Base-by-base conservation (phyloP, 2,329 filamentous ascomycete species). In the Alternaria rosae region DNA sequence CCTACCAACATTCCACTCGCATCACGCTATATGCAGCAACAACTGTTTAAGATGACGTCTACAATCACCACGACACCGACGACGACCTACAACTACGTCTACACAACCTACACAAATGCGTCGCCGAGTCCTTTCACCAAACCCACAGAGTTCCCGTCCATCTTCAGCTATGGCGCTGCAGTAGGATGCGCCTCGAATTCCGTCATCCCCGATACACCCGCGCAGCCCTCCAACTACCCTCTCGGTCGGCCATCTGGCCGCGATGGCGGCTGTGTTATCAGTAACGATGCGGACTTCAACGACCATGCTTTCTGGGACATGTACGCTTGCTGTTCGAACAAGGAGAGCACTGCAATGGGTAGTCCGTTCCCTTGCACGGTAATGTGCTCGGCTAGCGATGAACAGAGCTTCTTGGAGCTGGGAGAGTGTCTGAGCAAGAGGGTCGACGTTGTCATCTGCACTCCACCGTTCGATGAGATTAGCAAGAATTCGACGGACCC, bases 241-340 rank as follows among this genome's bases (percentile, higher is more conserved):
- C 15, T 62, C 28, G 54, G 53, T n/a, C 47, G 52, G 15, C 64
- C 64, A 3, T 4, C 12, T 0, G 62, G 58, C 50, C 23, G 48
- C 30, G 12, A 53, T 32, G 59, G 56, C 25, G 64, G 60, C 23
- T 70, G 68, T 38, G 64, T 59, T 4, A 72, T 70, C 54, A 70
- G 67, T 56, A 72, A 70, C 21, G 68, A 62, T 12, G 63, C 53
- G 6, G 62, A 59, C 10, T 35, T 70, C 62, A 72, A 70, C 38
- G 54, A 64, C n/a, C 66, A 72, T 20, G 64, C 68, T 11, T 72
- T 72, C 59, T 72, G 68, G 68, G 68, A 72, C 44, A 43, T 70
- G 35, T 70, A 72, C 20, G 64, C 50, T 5, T 72, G 67, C 45
- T 72, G 68, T 51, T 62, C 66, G 30, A 48, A 59, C 1, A 43